phyloP scores from a whole-genome alignment of 768 basidiomycete genomes.

The Tremella mesenterica region DNA sequence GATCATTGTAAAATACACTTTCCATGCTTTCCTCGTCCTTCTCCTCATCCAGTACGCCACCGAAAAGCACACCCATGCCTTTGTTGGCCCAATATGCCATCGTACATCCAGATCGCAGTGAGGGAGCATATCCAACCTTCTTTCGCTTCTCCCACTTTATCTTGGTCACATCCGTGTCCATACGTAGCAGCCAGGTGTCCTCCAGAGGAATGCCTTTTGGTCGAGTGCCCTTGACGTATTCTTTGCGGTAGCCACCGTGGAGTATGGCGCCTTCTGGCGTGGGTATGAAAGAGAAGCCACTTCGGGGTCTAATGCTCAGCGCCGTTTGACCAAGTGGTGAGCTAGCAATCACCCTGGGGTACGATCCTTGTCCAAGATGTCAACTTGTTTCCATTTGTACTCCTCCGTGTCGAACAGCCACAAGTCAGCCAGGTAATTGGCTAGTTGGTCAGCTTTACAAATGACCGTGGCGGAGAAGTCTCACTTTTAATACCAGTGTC shows the following conservation, averaged over 20 bases:
- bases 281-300: constrained; percentile 74
- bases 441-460: constrained; percentile 44
- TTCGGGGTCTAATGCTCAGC: constrained; percentile 46
- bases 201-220: constrained; percentile 79
- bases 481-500: constrained; percentile 74
- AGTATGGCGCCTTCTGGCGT: constrained; percentile 68
- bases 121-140: constrained; percentile 63
- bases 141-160: constrained; percentile 84
- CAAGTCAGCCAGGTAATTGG: constrained; percentile 70
- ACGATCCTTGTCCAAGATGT: constrained; percentile 61
- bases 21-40: constrained; percentile 72
- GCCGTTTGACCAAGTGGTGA: not conserved
- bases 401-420: constrained; percentile 81
- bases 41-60: constrained; percentile 82
- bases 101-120: constrained; percentile 68
- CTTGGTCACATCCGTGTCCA: constrained; percentile 49
- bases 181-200: constrained; percentile 74
- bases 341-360: constrained; percentile 58
- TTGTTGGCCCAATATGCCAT: constrained; percentile 72
- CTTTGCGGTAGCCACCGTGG: constrained; percentile 88
- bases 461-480: constrained; percentile 14
- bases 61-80: constrained; percentile 68
- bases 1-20: constrained; percentile 77
- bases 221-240: constrained; percentile 75
- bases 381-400: constrained; percentile 74